phyloP scores from a whole-genome alignment of 495 filamentous ascomycete genomes.

The Coniosporium apollinis region DNA sequence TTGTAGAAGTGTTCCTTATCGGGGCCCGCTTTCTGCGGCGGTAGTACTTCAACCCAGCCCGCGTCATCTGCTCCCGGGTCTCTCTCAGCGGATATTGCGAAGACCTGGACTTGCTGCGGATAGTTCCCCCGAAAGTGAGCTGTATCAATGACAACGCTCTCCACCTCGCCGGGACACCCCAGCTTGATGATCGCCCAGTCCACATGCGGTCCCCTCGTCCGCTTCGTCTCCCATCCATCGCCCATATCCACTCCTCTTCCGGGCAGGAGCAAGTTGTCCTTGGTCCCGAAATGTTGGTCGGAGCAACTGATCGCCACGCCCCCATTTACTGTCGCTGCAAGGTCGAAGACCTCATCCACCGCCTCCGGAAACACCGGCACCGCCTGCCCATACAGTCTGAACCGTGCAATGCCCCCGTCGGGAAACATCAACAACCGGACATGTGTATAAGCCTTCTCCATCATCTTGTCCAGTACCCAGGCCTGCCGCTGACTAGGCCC shows the following conservation, averaged over 20 bases:
- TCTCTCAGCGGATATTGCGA: conserved; percentile 38
- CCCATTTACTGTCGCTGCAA: conserved; percentile 69
- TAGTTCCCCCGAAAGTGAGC: conserved; percentile 85
- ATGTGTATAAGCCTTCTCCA: conserved; percentile 59
- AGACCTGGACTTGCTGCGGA: conserved; percentile 57
- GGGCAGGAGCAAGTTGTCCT: conserved; percentile 68
- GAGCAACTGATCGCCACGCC: conserved; percentile 59
- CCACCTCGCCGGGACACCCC: conserved; percentile 51
- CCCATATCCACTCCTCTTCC: conserved; percentile 84
- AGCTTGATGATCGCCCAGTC: conserved; percentile 78
- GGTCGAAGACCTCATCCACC: conserved; percentile 50
- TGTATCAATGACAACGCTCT: conserved; percentile 67
- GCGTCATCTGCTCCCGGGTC: conserved; percentile 41
- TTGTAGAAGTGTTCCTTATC: conserved; percentile 68
- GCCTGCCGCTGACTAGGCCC: conserved; percentile 61
- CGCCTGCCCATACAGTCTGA: conserved; percentile 64
- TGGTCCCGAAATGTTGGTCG: conserved; percentile 75
- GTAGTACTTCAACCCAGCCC: conserved; percentile 54
- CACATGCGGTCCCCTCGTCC: conserved; percentile 58
- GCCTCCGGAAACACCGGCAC: conserved; percentile 53
- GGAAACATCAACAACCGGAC: conserved; percentile 81
- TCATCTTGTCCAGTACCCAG: conserved; percentile 50
- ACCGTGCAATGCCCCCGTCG: conserved; percentile 82
- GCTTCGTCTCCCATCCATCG: conserved; percentile 86
- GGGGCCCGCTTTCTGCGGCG: conserved; percentile 50